Conservation (phyloP, 306 rosid genomes). For the Abrus pulchellus region DNA sequence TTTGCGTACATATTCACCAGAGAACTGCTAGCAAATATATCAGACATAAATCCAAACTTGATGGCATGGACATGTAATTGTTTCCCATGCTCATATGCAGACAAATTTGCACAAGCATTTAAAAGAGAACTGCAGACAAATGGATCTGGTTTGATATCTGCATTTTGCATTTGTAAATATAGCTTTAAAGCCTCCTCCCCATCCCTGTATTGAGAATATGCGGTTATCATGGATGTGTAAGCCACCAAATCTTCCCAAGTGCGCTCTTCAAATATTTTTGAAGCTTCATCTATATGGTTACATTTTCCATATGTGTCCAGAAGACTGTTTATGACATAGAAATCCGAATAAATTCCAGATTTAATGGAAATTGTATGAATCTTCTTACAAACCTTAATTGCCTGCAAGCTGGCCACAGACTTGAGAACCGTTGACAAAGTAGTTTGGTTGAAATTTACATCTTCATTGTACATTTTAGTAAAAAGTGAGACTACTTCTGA, state of each 20-base stretch:
- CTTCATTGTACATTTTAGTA: conserved; percentile 60
- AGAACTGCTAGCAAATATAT: conserved; percentile 88
- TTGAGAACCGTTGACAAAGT: conserved; percentile 83
- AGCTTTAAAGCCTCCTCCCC: conserved; percentile 89
- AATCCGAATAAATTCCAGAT: conserved; percentile 75
- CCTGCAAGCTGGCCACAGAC: conserved; percentile 74
- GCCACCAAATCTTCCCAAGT: conserved; percentile 83
- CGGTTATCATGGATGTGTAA: conserved; percentile 90
- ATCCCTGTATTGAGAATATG: conserved; percentile 79
- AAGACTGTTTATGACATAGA: conserved; percentile 82
- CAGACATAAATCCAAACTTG: conserved; percentile 83
- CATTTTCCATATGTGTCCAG: conserved; percentile 89
- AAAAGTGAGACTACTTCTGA: conserved; percentile 68
- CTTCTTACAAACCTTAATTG: conserved; percentile 64
- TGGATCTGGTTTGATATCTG: conserved; percentile 69
- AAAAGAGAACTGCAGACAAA: conserved; percentile 90
- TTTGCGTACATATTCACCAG: conserved; percentile 95
- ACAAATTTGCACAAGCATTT: conserved; percentile 85
- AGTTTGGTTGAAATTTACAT: conserved; percentile 75
- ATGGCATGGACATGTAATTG: conserved; percentile 84
- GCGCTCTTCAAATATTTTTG: conserved; percentile 73
- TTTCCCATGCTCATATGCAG: conserved; percentile 92
- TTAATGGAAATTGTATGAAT: conserved; percentile 76
- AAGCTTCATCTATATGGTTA: conserved; percentile 63
- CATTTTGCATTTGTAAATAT: conserved; percentile 72